Percentiles rank a stretch among this genome's conserved stretches.
Conservation (phyloP, 1,284 basidiomycete genomes). For the Takashimella tepidaria region DNA sequence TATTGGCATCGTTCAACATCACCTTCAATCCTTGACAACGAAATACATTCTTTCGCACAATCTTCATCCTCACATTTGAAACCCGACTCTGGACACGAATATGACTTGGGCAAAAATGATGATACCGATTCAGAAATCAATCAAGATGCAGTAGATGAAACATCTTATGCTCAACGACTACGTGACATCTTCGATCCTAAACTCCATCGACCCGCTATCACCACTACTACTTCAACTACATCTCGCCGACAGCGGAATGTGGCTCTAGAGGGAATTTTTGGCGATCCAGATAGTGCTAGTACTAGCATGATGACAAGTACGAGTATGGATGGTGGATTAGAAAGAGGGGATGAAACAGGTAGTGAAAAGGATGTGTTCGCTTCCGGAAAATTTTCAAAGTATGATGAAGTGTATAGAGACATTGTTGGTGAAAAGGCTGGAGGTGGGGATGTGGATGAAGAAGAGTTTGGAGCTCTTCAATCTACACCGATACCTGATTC, state of each 20-base stretch:
- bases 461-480: constrained; percentile 28
- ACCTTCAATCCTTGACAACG: constrained; percentile 2
- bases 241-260: no score
- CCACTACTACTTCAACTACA: background rate
- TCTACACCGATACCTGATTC: background rate
- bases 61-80: no score
- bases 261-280: no score
- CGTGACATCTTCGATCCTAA: constrained; percentile 1
- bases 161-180: background rate
- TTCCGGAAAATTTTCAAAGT: constrained; percentile 1
- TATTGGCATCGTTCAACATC: constrained; percentile 16
- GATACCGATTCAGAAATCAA: constrained; percentile 14
- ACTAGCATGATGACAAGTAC: no score
- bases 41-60: background rate
- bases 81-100: constrained; percentile 2
- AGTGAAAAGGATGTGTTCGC: background rate
- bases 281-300: no score
- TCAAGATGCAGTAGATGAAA: constrained; percentile 27
- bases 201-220: no score
- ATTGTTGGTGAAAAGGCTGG: constrained; percentile 16
- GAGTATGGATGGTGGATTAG: background rate
- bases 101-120: constrained; percentile 13
- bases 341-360: background rate
- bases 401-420: constrained; percentile 17
- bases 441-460: constrained; percentile 18